phyloP scores from a whole-genome alignment of 2,329 filamentous ascomycete genomes.

The Penicillium crustosum region DNA sequence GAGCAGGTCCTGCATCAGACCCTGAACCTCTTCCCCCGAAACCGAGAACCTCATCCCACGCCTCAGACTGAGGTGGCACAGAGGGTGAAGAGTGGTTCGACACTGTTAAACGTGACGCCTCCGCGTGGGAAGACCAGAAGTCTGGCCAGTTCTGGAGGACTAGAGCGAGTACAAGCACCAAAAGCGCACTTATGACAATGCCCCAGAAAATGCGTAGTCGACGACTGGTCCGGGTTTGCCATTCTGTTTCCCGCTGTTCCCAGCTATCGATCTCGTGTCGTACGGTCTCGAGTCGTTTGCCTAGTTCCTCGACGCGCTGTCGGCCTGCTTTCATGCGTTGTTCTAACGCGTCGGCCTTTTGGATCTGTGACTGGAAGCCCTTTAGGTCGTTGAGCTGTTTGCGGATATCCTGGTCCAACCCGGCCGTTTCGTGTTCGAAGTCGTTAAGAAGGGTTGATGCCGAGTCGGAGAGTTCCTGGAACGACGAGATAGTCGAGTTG shows the following conservation, averaged over 20 bases:
- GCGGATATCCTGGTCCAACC: constrained; percentile 39
- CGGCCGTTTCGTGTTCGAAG: constrained; percentile 39
- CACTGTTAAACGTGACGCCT: constrained; percentile 8
- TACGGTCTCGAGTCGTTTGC: constrained; percentile 41
- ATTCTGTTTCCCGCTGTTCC: constrained; percentile 45
- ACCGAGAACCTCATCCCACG: constrained; percentile 7
- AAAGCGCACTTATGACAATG: constrained; percentile 25
- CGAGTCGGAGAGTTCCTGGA: constrained; percentile 43
- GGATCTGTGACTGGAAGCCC: constrained; percentile 40
- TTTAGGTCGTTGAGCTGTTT: constrained; percentile 41
- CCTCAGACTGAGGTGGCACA: constrained; percentile 4
- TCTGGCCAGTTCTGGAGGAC: constrained; percentile 29
- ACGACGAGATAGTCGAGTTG: constrained; percentile 41
- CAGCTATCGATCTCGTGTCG: constrained; percentile 42
- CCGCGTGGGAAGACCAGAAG: constrained; percentile 1
- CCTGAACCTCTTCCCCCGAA: not conserved
- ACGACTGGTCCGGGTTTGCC: constrained; percentile 40
- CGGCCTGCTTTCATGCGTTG: constrained; percentile 40
- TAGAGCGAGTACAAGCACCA: constrained; percentile 34
- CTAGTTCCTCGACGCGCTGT: constrained; percentile 38
- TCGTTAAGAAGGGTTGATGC: constrained; percentile 37
- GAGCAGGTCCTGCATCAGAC: constrained; percentile 6
- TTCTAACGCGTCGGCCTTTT: constrained; percentile 39
- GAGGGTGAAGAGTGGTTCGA: constrained; percentile 17
- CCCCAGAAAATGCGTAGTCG: constrained; percentile 43